Evolutionary conservation across 192 early-diverging fungal genomes (phyloP).

Genomic region (Rhizoclosmatium globosum): DNA sequence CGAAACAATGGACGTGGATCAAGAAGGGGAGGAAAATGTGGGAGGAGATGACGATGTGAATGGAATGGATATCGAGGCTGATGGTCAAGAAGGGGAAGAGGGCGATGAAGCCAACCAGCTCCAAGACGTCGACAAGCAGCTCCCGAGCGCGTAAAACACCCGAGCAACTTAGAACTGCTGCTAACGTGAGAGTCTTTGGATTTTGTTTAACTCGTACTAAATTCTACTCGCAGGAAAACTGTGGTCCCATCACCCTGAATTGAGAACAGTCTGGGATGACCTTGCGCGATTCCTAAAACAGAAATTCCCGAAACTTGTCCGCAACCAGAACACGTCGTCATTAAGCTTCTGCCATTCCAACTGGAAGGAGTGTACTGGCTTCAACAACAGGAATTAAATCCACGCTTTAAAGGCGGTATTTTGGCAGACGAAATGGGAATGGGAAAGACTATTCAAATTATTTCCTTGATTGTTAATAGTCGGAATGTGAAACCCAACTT

Average conservation of each 20-base stretch:
- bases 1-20: neutral
- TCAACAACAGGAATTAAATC: constrained; percentile 72
- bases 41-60: neutral
- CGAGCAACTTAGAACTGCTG: neutral
- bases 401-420: constrained; percentile 31
- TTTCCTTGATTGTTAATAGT: constrained; percentile 76
- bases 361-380: constrained; percentile 77
- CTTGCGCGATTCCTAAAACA: constrained; percentile 42
- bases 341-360: constrained; percentile 90
- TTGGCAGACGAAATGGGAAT: constrained; percentile 71
- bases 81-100: neutral
- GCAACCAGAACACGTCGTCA: constrained; percentile 74
- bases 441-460: constrained; percentile 91
- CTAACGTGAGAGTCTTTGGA: neutral
- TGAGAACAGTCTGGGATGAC: constrained; percentile 69
- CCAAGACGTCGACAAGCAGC: neutral
- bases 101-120: neutral
- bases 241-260: constrained; percentile 66
- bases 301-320: constrained; percentile 27
- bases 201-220: neutral
- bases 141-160: constrained; percentile 1
- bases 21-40: neutral
- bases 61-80: neutral
- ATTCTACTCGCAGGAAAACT: constrained; percentile 3
- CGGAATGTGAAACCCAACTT: constrained; percentile 73